A percentile compares a stretch with the other conserved stretches of the same genome.
Evolutionary conservation across 2,329 filamentous ascomycete genomes (phyloP).

Genomic region (Colletotrichum lentis): DNA sequence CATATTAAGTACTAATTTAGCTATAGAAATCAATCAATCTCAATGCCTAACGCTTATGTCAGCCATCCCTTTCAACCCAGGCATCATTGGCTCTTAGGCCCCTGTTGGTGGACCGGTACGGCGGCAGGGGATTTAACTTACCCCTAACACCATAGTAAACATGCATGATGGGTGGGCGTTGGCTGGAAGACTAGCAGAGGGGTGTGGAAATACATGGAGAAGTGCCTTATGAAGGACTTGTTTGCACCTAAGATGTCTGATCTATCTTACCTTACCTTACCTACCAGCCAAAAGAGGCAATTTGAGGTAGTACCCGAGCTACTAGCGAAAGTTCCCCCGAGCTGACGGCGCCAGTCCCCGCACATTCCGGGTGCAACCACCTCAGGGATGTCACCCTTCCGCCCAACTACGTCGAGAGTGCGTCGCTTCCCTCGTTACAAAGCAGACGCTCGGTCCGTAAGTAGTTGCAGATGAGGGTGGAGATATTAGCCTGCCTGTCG

Average conservation of each 20-base stretch:
- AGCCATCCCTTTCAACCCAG: too few species aligned
- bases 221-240: background rate
- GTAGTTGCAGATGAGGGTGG: background rate
- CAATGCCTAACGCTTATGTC: too few species aligned
- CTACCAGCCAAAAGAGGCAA: background rate
- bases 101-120: too few species aligned
- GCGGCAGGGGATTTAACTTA: too few species aligned
- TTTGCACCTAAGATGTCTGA: background rate
- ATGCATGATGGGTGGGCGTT: background rate
- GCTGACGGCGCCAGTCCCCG: background rate
- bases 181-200: background rate
- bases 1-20: too few species aligned
- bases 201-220: background rate
- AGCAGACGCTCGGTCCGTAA: slow-evolving; percentile 19
- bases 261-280: background rate
- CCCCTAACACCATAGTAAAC: too few species aligned
- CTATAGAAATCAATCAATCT: too few species aligned
- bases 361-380: slow-evolving; percentile 6
- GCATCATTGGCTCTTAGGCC: too few species aligned
- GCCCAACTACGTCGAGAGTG: background rate
- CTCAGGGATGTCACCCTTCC: background rate
- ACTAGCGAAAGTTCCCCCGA: background rate
- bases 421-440: slow-evolving; percentile 27
- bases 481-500: background rate
- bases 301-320: background rate